Percentiles rank a stretch among this genome's conserved stretches.
These are phyloP conservation scores for Asterophora parasitica DNA, from an alignment of 768 basidiomycete species.

Conservation along the genomic window DNA sequence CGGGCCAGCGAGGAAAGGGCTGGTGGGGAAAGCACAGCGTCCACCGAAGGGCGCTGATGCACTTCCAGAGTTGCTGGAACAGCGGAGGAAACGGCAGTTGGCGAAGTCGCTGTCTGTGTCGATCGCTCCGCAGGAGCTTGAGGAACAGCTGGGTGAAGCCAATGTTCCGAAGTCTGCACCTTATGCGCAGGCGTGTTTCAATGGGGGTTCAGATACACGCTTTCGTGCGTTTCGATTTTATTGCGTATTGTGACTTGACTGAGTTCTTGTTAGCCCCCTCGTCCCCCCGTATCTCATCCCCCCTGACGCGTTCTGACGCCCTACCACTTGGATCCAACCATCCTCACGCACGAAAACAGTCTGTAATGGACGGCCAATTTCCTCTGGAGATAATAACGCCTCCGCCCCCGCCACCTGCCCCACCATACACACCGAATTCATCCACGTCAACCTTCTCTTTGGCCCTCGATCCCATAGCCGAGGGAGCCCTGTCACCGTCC, in stretches of 20 bases:
- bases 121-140: slow-evolving; percentile 47
- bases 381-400: slow-evolving; percentile 31
- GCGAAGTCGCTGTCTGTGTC: slow-evolving; percentile 66
- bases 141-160: slow-evolving; percentile 28
- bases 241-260: slow-evolving; percentile 4
- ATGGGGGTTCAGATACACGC: slow-evolving; percentile 12
- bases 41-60: slow-evolving; percentile 27
- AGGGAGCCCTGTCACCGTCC: slow-evolving; percentile 28
- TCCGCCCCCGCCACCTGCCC: slow-evolving; percentile 21
- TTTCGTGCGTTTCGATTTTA: slow-evolving; percentile 15
- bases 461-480: slow-evolving; percentile 44
- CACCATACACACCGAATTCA: slow-evolving; percentile 33
- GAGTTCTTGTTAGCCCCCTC: slow-evolving; percentile 22
- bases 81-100: slow-evolving; percentile 47
- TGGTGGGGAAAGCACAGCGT: slow-evolving; percentile 44
- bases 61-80: slow-evolving; percentile 46
- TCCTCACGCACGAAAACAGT: slow-evolving; percentile 76
- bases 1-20: slow-evolving; percentile 40
- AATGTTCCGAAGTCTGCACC: slow-evolving; percentile 26
- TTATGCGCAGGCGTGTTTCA: slow-evolving; percentile 24
- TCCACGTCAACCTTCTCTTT: slow-evolving; percentile 46
- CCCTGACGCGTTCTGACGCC: slow-evolving; percentile 45
- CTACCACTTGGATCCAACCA: slow-evolving; percentile 56
- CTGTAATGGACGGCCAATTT: slow-evolving; percentile 50
- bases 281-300: slow-evolving; percentile 35